Evolutionary conservation across 176 grass and related monocot species (phyloP).

Genomic region (Lolium rigidum): DNA sequence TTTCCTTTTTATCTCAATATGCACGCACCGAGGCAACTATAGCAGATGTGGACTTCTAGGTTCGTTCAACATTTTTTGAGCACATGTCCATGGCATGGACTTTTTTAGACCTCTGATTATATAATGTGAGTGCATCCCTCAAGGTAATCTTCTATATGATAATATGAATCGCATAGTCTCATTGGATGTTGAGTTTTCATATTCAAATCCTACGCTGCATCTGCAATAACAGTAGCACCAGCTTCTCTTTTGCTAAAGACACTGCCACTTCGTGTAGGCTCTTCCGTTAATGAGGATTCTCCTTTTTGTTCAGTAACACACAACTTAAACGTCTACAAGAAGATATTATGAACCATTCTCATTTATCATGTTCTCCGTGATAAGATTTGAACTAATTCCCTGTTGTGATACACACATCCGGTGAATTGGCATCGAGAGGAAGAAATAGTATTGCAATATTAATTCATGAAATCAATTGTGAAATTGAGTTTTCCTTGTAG

Average conservation of each 20-base stretch:
- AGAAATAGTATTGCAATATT: neutral
- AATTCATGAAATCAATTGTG: too few species aligned
- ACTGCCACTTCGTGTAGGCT: neutral
- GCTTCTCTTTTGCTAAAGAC: neutral
- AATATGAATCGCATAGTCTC: too few species aligned
- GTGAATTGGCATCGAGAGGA: neutral
- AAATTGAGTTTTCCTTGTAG: too few species aligned
- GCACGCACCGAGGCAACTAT: neutral
- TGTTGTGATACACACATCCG: neutral
- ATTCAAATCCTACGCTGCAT: too few species aligned
- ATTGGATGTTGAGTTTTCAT: too few species aligned
- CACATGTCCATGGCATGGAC: too few species aligned
- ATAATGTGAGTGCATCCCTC: too few species aligned
- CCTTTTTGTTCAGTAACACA: neutral
- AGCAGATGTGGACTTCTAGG: neutral
- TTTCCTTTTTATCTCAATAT: neutral
- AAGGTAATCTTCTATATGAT: too few species aligned
- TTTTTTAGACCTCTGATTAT: too few species aligned
- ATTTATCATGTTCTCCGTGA: neutral
- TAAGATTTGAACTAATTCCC: neutral
- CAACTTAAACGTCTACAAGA: neutral
- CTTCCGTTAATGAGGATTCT: neutral
- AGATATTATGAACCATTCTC: neutral
- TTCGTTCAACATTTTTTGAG: too few species aligned
- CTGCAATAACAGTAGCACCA: too few species aligned